Evolutionary conservation across 805 yeast genomes (phyloP).

Genomic region (Sugiyamaella boreocaroliniensis): DNA sequence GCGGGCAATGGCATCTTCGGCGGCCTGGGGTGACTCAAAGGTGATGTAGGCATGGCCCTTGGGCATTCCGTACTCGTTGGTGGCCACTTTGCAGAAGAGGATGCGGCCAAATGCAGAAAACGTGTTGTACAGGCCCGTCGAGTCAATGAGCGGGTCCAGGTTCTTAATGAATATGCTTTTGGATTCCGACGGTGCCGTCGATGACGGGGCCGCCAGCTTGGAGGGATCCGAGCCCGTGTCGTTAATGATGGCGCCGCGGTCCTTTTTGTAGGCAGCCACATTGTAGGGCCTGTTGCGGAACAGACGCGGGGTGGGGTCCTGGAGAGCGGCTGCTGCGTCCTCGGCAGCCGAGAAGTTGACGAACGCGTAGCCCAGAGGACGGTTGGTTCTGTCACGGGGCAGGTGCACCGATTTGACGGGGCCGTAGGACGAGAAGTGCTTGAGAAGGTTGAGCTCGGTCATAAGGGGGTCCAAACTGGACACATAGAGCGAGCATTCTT

Average conservation of each 20-base stretch:
- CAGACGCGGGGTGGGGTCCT: slow-evolving; percentile 70
- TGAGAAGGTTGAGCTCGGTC: slow-evolving; percentile 59
- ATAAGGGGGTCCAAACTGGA: slow-evolving; percentile 74
- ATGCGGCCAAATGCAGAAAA: slow-evolving; percentile 46
- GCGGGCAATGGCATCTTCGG: slow-evolving; percentile 52
- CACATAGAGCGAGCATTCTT: slow-evolving; percentile 46
- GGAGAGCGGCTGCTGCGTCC: slow-evolving; percentile 79
- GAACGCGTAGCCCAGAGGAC: slow-evolving; percentile 86
- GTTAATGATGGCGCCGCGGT: slow-evolving; percentile 24
- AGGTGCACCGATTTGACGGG: slow-evolving; percentile 83
- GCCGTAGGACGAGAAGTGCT: slow-evolving; percentile 65
- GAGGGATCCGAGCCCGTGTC: neutral
- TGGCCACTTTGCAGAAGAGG: slow-evolving; percentile 43
- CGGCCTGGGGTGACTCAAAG: slow-evolving; percentile 49
- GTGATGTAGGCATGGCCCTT: slow-evolving; percentile 65
- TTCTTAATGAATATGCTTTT: slow-evolving; percentile 45
- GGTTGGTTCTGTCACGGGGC: slow-evolving; percentile 83
- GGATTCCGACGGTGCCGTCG: slow-evolving; percentile 36
- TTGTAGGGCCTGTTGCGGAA: slow-evolving; percentile 83
- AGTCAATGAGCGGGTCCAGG: slow-evolving; percentile 48
- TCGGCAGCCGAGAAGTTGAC: slow-evolving; percentile 72
- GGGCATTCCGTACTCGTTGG: slow-evolving; percentile 40
- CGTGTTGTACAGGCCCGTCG: slow-evolving; percentile 46
- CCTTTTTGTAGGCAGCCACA: slow-evolving; percentile 93
- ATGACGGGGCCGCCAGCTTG: neutral